Evolutionary conservation across 2,329 filamentous ascomycete species (phyloP), one percentile per base, ranked within the genome.

Genomic region (Ilyonectria robusta): DNA sequence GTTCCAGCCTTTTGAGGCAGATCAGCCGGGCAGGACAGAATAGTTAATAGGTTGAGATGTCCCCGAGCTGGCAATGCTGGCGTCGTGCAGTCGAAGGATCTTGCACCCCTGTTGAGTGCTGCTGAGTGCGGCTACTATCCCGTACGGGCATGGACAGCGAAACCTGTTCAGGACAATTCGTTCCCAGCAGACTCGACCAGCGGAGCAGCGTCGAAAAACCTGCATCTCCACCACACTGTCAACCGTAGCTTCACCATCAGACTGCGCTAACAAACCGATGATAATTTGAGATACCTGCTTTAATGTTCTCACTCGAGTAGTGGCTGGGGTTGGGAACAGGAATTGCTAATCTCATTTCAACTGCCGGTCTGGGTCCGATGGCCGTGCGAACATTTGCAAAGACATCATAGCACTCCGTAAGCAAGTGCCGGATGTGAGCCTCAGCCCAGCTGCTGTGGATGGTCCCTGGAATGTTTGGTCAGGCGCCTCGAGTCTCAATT

Each of bases 61-160:
- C 51, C 11, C 17, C 7, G 33, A 55, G 13, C n/a, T 15, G 11
- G 33, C 42, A 23, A 35, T 40, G 51, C 13, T 55, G 51, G 51
- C 42, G 21, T 40, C 15, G 48, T n/a, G 29, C 48, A 21, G 48
- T 51, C 21, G 48, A 53, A 42, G 59, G 37, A 33, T 61, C 17
- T 53, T 31, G 23, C 29, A 62, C 42, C 59, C 59, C 44, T 48
- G 59, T 54, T 56, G 48, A 62, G 50, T 48, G 51, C 33, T 56
- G 17, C 42, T 62, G 42, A 51, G 15, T 31, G 19, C 42, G 42
- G 31, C 48, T 42, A 56, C 33, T 35, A 21, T 53, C 48, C 29
- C 31, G 29, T 29, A 53, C 15, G n/a, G 48, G 59, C 54, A 62
- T 62, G 31, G 40, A 50, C 29, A 40, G 51, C 8, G 59, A 44